Evolutionary conservation across 2,329 filamentous ascomycete species (phyloP), one percentile per base, ranked within the genome.

Genomic region (Hypoxylon sp.): DNA sequence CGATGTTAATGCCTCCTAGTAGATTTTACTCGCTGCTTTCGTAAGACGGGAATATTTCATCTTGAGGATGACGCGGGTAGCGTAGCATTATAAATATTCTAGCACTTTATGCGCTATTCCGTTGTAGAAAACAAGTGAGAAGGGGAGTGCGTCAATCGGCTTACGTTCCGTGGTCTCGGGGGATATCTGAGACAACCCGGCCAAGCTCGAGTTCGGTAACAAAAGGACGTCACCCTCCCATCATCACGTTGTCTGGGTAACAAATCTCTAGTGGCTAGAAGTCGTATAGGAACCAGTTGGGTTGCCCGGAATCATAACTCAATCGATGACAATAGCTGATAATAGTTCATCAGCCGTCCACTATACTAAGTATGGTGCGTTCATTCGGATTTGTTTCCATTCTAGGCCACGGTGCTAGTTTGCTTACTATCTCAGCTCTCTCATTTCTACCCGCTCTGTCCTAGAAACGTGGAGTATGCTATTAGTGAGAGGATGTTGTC

Each of bases 11-110:
- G 29, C 13, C 22, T 29, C 31, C 22, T 37, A 9, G 58, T 47
- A n/a, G 26, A 11, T 37, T 37, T 58, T 66, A 26, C 5, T 14
- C 47, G 47, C 22, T 37, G 58, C 46, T 66, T 47, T 63, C 53
- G 63, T 62, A 58, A 66, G 58, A 66, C 26, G 39, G 39, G 33
- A 14, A 13, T 19, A 47, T 9, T 26, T 46, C 37, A 13, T 50
- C 24, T 53, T 13, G 33, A 13, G 42, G 48, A 54, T 59, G 35
- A 53, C 63, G 52, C 52, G 51, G 39, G 22, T 31, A 31, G 33
- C 37, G 37, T 48, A 48, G 47, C 33, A 37, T 48, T 48, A 37
- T 35, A 17, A 48, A 24, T 13, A 4, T 14, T 29, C n/a, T 29
- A 9, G 46, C 26, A 17, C 46, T 19, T 48, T n/a, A 57, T 46